Conservation (phyloP, 140 eudicot genomes). For the Oenanthe javanica region DNA sequence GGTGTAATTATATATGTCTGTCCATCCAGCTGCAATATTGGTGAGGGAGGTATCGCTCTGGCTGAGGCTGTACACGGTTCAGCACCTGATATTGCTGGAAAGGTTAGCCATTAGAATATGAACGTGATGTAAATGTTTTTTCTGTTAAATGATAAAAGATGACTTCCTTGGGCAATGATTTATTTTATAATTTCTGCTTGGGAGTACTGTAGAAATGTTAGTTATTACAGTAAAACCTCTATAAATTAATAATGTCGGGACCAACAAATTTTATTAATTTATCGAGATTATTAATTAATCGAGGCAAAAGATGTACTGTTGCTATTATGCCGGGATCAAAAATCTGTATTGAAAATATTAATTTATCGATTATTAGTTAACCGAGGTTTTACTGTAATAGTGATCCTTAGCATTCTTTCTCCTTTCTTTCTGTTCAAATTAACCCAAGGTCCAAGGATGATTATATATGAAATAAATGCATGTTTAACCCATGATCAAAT, state of each 20-base stretch:
- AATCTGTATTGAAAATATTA: too few species aligned
- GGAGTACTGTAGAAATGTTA: neutral
- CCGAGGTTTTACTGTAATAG: too few species aligned
- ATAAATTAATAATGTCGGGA: too few species aligned
- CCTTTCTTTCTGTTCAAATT: neutral
- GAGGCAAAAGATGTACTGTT: too few species aligned
- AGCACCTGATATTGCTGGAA: constrained; percentile 99
- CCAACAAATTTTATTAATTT: too few species aligned
- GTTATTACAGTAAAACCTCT: neutral
- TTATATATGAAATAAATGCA: neutral
- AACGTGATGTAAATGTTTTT: neutral
- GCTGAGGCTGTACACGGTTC: constrained; percentile 99
- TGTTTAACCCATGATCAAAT: neutral
- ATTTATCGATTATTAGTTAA: too few species aligned
- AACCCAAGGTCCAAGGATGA: neutral
- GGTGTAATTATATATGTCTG: constrained; percentile 6
- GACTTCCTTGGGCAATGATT: neutral
- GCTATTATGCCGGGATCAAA: too few species aligned
- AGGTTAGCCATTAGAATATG: constrained; percentile 42
- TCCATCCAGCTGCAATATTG: constrained; percentile 63
- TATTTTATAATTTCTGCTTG: neutral
- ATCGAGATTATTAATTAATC: too few species aligned
- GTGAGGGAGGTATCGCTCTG: constrained; percentile 98
- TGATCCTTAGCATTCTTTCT: neutral
- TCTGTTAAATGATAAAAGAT: neutral